Percentiles rank a stretch among this genome's conserved stretches.
phyloP scores from a whole-genome alignment of 805 yeast species.

The Phaffomyces opuntiae region DNA sequence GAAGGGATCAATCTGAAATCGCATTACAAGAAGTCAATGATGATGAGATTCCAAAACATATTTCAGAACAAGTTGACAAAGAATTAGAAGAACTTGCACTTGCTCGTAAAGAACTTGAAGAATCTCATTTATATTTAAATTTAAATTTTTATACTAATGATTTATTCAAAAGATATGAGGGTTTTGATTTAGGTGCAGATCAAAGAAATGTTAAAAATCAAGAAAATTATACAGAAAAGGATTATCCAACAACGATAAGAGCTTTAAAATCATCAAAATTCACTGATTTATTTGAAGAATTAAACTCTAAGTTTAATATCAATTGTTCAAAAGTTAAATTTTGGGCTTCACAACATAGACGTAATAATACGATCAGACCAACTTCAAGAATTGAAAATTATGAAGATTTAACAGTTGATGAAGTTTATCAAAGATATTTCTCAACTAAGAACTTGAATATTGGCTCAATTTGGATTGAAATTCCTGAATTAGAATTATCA shows the following conservation, averaged over 20 bases:
- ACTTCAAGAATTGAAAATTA: constrained; percentile 32
- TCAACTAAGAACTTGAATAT: constrained; percentile 37
- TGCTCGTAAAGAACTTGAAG: constrained; percentile 57
- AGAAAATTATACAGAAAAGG: constrained; percentile 27
- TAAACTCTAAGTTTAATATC: constrained; percentile 38
- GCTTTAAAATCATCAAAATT: constrained; percentile 52
- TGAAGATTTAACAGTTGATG: constrained; percentile 39
- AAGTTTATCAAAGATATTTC: constrained; percentile 40
- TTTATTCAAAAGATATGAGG: constrained; percentile 54
- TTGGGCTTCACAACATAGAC: constrained; percentile 60
- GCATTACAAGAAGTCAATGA: constrained; percentile 53
- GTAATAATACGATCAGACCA: constrained; percentile 66
- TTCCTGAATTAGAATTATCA: constrained; percentile 28
- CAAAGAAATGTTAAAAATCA: constrained; percentile 33
- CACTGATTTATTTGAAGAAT: constrained; percentile 39
- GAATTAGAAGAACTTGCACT: constrained; percentile 54
- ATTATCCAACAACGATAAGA: constrained; percentile 38
- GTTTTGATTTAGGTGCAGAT: constrained; percentile 74
- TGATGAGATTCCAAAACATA: constrained; percentile 58
- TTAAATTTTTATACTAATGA: constrained; percentile 49
- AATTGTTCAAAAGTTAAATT: constrained; percentile 39
- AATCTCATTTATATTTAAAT: constrained; percentile 56
- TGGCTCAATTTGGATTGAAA: constrained; percentile 62
- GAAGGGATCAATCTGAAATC: constrained; percentile 49
- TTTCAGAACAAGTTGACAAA: constrained; percentile 54